phyloP scores from a whole-genome alignment of 495 filamentous ascomycete genomes.

The Daldinia bambusicola region DNA sequence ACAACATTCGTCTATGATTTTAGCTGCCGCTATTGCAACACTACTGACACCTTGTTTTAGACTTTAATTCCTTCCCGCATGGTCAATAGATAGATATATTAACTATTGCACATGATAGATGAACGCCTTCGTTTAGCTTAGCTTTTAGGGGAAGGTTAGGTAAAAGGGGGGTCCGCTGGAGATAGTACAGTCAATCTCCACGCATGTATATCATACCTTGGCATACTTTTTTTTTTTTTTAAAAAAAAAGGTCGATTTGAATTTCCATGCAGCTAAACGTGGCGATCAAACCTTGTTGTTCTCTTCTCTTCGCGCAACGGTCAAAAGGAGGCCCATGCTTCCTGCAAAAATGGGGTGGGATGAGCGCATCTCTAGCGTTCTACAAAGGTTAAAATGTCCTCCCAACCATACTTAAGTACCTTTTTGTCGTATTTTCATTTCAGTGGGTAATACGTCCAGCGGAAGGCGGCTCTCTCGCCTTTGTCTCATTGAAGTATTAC shows the following conservation, averaged over 20 bases:
- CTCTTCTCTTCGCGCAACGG: not conserved
- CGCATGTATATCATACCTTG: not conserved
- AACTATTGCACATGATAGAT: constrained; percentile 1
- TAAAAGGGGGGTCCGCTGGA: not conserved
- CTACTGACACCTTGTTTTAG: constrained; percentile 43
- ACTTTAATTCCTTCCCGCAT: constrained; percentile 36
- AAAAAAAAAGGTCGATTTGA: too few species aligned
- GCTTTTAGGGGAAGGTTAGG: too few species aligned
- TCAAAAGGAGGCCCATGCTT: constrained; percentile 12
- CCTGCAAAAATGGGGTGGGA: constrained; percentile 8
- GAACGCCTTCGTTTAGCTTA: constrained; percentile 4
- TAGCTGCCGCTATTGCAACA: constrained; percentile 38
- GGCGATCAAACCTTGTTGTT: constrained; percentile 21
- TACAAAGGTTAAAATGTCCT: constrained; percentile 2
- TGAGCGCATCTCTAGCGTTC: constrained; percentile 8
- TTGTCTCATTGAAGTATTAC: constrained; percentile 22
- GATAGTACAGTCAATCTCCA: constrained; percentile 8
- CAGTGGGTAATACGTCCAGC: not conserved
- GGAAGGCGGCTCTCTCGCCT: constrained; percentile 2
- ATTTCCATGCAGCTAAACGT: constrained; percentile 3
- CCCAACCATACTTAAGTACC: too few species aligned
- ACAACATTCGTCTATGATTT: constrained; percentile 16
- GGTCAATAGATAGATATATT: not conserved
- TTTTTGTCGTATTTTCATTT: not conserved
- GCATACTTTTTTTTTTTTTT: not conserved